Base-by-base conservation (phyloP, 2,329 filamentous ascomycete genomes). In the Raffaelea ambrosiae region DNA sequence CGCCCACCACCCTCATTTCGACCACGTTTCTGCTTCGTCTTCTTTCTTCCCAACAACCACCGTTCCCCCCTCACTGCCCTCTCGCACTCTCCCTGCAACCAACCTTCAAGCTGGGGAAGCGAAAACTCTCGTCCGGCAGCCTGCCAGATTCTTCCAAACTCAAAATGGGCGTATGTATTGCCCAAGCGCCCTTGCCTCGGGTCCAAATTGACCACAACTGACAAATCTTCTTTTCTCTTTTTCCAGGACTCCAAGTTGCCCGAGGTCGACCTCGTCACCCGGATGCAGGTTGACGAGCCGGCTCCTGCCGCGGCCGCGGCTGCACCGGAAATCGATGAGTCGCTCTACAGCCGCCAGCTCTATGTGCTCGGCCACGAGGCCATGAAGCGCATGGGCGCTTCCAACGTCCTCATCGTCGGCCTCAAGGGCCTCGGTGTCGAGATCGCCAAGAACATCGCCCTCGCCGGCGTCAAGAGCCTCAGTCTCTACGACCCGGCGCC, bases 331-430 rank as follows among this genome's bases (percentile, higher is more conserved):
- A 86, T 86, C 70, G 82, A 86, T 58, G 82, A 86, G 64, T 82
- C 81, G 48, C 79, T 86, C 58, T 86, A 86, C 72, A 85, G 81
- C 63, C 76, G 82, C 62, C 82, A 86, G 68, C 81, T 86, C 58
- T 85, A 85, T 61, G 82, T 84, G 51, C 66, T 84, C 45, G 81
- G 81, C 54, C 81, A 84, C 59, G 81, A 84, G 67, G 93, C 93
- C 56, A 98, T 98, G 93, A 97, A 95, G 77, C 89, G 93, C 61
- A 98, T 98, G 93, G 81, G 90, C 61, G 87, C 89, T 53, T 97
- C 93, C 48, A 94, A 97, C 63, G 80, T 98, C 51, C 85, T 98
- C 46, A 77, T 98, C 48, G 86, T 91, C 53, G 93, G 93, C 54
- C 73, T 97, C 57, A 91, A 93, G 66, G 93, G 93, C 45, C 79